These are phyloP conservation scores for Zelopaecilomyces penicillatus DNA, from an alignment of 2,329 filamentous ascomycete species.

Conservation along the genomic window DNA sequence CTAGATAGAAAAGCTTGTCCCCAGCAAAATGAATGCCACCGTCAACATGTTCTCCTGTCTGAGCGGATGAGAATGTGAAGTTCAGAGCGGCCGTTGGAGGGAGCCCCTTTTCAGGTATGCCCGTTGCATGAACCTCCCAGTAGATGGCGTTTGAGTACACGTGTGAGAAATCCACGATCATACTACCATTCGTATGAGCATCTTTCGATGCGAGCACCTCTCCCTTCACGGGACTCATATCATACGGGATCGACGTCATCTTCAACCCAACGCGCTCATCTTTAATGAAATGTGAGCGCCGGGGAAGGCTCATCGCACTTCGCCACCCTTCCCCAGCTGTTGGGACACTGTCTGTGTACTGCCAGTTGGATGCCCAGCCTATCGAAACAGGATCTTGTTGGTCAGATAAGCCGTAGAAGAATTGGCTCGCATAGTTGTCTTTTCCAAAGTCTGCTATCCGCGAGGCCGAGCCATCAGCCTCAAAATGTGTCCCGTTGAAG, in stretches of 20 bases:
- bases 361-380: constrained; percentile 29
- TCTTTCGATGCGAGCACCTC: constrained; percentile 33
- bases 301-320: constrained; percentile 28
- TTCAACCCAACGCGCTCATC: constrained; percentile 42
- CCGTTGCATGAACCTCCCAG: constrained; percentile 45
- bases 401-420: constrained; percentile 20
- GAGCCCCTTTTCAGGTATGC: constrained; percentile 14
- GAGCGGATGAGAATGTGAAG: constrained; percentile 18
- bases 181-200: constrained; percentile 37
- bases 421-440: constrained; percentile 29
- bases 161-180: constrained; percentile 42
- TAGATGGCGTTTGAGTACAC: constrained; percentile 44
- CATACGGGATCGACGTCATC: constrained; percentile 41
- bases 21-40: constrained; percentile 20
- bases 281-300: constrained; percentile 43
- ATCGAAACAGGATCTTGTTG: constrained; percentile 23
- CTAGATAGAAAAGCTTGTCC: constrained; percentile 20
- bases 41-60: constrained; percentile 17
- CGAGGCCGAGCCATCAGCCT: constrained; percentile 19
- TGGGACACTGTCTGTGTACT: constrained; percentile 22
- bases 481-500: constrained; percentile 58
- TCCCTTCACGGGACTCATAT: constrained; percentile 39
- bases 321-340: constrained; percentile 24
- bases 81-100: constrained; percentile 17
- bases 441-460: constrained; percentile 27